These are phyloP conservation scores for Nectriaceae sp. DNA, from an alignment of 2,329 filamentous ascomycete species.

Conservation along the genomic window DNA sequence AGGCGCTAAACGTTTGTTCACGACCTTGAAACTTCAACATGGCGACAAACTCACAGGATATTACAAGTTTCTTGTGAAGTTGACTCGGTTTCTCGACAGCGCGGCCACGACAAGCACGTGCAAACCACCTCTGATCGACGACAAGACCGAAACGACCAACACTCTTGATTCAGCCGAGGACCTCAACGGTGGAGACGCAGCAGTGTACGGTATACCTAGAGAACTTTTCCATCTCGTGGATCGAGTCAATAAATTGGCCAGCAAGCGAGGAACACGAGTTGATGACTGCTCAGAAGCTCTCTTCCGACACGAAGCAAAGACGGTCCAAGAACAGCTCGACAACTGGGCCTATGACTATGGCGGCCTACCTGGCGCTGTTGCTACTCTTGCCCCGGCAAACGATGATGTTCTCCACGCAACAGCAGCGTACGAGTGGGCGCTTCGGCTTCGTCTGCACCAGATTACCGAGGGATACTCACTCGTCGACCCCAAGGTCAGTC, in stretches of 20 bases:
- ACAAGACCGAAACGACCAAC: conserved; percentile 30
- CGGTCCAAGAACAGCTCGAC: conserved; percentile 38
- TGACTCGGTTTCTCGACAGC: conserved; percentile 35
- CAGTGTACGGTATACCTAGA: conserved; percentile 39
- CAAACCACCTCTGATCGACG: conserved; percentile 35
- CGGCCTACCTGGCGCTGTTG: conserved; percentile 26
- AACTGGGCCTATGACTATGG: conserved; percentile 38
- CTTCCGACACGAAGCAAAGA: conserved; percentile 30
- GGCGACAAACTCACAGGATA: conserved; percentile 38
- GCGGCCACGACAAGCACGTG: conserved; percentile 37
- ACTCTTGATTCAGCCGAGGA: conserved; percentile 28
- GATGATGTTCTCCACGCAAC: conserved; percentile 38
- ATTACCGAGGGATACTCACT: conserved; percentile 44
- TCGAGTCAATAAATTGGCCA: conserved; percentile 34
- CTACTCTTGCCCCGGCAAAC: conserved; percentile 18
- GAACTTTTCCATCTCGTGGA: conserved; percentile 37
- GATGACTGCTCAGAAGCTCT: conserved; percentile 31
- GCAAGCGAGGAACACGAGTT: conserved; percentile 33
- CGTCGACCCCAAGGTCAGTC: conserved; percentile 34
- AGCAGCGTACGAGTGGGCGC: conserved; percentile 41
- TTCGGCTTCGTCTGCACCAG: conserved; percentile 44
- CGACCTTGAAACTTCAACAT: conserved; percentile 32
- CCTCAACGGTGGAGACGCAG: conserved; percentile 34
- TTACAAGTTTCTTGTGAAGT: conserved; percentile 39
- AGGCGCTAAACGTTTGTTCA: conserved; percentile 41